Evolutionary conservation across 78 protist species (phyloP), one percentile per base, ranked within the genome.

Genomic region (Isochrysis galbana): DNA sequence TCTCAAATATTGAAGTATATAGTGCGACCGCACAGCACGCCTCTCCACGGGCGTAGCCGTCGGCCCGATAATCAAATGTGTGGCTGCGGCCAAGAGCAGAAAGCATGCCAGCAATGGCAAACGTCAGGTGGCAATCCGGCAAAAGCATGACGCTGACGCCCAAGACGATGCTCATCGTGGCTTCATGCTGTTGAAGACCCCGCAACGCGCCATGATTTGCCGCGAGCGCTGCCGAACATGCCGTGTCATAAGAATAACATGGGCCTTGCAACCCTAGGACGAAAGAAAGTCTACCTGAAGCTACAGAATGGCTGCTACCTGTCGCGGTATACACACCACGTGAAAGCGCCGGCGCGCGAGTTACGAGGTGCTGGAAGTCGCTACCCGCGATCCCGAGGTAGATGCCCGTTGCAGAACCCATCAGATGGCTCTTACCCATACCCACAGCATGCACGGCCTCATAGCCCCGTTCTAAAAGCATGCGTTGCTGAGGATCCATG

Each of bases 181-280:
- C 29, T 41, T 70, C 80, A 32, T 11, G n/a, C 36, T 7, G n/a
- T 10, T 7, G n/a, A 32, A 61, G 10, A 7, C 36, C 10, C 7
- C 74, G 74, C 74, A 21, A 10, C n/a, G 74, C 74, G 36, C 36
- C 10, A 32, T 61, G 74, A 10, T 23, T 7, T 32, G 74, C 74
- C 74, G 23, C 74, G 5, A 61, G 74, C 74, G 74, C 74, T 11
- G 74, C 10, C 74, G 74, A 7, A 32, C 74, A 61, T 29, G 96
- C 72, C 39, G 98, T 95, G 41, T 94, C 94, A 46, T 97, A 2
- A 0, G 96, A 47, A 34, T 97, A 4, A 0, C 95, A 80, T 7
- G 98, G 98, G 11, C 98, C 98, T 23, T 74, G 55, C 38, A 96
- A 87, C 74, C 96, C 97, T 39, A 95, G 89, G 29, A 61, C 48